A percentile compares a stretch with the other conserved stretches of the same genome.
phyloP scores from a whole-genome alignment of 192 early-diverging fungal genomes.

The Coemansia sp. region DNA sequence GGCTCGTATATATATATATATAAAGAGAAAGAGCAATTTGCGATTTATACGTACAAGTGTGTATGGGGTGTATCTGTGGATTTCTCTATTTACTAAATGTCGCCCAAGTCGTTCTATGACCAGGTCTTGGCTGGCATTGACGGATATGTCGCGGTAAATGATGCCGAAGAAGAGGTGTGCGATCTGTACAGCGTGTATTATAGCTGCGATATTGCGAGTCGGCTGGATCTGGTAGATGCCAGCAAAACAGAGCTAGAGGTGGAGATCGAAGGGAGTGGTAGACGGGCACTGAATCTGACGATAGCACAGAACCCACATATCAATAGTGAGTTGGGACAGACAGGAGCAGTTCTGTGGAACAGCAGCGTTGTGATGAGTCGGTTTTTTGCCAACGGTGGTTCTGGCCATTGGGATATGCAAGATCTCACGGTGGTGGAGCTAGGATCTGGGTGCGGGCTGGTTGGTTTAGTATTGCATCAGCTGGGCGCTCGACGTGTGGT shows the following conservation, averaged over 20 bases:
- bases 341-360: constrained; percentile 46
- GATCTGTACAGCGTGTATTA: constrained; percentile 49
- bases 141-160: constrained; percentile 6
- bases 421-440: constrained; percentile 22
- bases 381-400: constrained; percentile 12
- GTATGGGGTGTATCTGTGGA: no score
- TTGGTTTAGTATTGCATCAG: constrained; percentile 28
- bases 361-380: constrained; percentile 41
- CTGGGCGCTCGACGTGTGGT: constrained; percentile 28
- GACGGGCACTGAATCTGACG: constrained; percentile 11
- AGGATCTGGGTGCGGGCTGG: constrained; percentile 43
- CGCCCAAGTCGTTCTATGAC: constrained; percentile 9
- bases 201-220: constrained; percentile 5
- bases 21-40: no score
- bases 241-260: constrained; percentile 24
- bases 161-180: constrained; percentile 40
- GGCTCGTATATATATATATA: no score
- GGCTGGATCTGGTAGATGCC: constrained; percentile 17
- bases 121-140: constrained; percentile 1
- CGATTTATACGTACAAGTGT: no score
- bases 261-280: constrained; percentile 16
- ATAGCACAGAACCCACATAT: constrained; percentile 44
- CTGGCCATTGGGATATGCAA: constrained; percentile 9
- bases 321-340: constrained; percentile 40
- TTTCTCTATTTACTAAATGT: not conserved